Percentiles rank a stretch among this genome's conserved stretches.
Evolutionary conservation across 1,284 basidiomycete species (phyloP).

Genomic region (Trichosporon faecale): DNA sequence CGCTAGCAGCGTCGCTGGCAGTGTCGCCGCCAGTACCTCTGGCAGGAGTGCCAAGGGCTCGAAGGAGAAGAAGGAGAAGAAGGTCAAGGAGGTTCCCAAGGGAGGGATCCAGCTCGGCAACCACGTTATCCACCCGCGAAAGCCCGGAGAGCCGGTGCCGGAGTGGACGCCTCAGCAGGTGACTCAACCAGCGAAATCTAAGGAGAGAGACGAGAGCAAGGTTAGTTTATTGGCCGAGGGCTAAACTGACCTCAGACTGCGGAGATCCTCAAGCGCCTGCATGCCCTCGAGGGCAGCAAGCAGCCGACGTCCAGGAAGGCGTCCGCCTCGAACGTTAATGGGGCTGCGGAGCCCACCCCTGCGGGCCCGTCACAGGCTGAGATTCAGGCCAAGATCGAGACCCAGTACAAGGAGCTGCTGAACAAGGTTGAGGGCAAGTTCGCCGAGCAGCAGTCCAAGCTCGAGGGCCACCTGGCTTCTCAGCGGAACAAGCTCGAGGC

Average conservation of each 20-base stretch:
- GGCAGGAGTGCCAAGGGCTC: neutral
- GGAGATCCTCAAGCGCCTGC: conserved; percentile 3
- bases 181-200: neutral
- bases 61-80: conserved; percentile 9
- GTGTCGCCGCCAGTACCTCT: neutral
- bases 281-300: neutral
- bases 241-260: neutral
- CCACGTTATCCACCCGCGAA: conserved; percentile 6
- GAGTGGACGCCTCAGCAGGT: conserved; percentile 7
- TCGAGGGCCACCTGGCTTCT: neutral
- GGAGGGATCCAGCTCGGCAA: conserved; percentile 1
- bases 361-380: neutral
- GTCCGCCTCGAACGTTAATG: neutral
- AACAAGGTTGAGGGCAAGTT: neutral
- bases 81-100: neutral
- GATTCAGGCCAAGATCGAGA: neutral
- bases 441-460: conserved; percentile 1
- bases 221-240: neutral
- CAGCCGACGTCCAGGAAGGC: neutral
- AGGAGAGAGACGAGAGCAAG: conserved; percentile 5
- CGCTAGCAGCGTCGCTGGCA: conserved; percentile 10
- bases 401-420: neutral
- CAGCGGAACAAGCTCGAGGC: neutral
- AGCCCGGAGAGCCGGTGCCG: conserved; percentile 2
- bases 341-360: neutral